Evolutionary conservation across 768 basidiomycete genomes (phyloP), one percentile per base, ranked within the genome.

Genomic region (Mycena filopes): DNA sequence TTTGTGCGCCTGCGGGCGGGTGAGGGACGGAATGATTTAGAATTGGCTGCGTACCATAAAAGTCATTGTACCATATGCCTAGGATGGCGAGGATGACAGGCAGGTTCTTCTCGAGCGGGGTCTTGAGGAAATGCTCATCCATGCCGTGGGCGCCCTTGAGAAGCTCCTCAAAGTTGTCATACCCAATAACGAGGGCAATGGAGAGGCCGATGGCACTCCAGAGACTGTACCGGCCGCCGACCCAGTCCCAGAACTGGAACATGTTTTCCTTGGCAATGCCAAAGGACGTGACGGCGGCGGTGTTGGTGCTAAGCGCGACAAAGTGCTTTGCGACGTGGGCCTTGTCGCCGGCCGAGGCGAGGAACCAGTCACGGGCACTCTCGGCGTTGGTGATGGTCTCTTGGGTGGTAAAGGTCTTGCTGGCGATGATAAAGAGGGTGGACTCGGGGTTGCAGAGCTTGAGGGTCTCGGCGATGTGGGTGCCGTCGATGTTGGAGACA

Each of bases 161-260:
- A 63, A 99, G 83, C 75, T 92, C 81, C 76, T 93, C 91, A 76
- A 99, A 99, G 84, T 96, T 93, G 40, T 98, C 93, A 75, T 89
- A 98, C 4, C 98, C 98, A 72, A 99, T 93, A 48, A 89, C 91
- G 54, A 99, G 82, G 41, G 94, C 93, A 79, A 99, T 99, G 47
- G 94, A 93, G 63, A 99, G 84, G 63, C 98, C 98, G 71, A 99
- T 98, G 31, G 98, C 97, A 66, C 94, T 96, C 97, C 98, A 99
- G 69, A 99, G 84, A 72, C 93, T 95, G 87, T 99, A 99, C 67
- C 97, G 89, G 28, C 98, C 98, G 67, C 98, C 98, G 68, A 99
- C 98, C 98, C 98, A 99, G 80, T 99, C 98, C 97, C 97, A 99
- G 88, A 99, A 99, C 76, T 92, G 90, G 88, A 99, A 99, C 96